Evolutionary conservation across 2,329 filamentous ascomycete genomes (phyloP).

Genomic region (Phyllosticta citrichinensis): DNA sequence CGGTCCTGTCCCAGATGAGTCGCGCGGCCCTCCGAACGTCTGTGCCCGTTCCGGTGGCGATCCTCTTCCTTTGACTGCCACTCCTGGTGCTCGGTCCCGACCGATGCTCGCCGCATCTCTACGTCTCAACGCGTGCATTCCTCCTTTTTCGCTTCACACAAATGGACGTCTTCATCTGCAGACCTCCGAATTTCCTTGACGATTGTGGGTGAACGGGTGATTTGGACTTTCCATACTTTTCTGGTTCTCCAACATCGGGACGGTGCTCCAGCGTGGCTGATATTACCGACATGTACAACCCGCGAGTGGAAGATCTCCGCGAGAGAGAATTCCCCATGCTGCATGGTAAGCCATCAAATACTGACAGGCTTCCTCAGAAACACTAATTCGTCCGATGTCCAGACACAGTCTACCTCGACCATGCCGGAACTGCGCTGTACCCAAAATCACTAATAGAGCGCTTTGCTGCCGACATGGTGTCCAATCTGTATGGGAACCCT

Average conservation of each 20-base stretch:
- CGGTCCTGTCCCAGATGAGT: neutral
- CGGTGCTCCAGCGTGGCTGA: constrained; percentile 13
- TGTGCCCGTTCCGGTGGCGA: neutral
- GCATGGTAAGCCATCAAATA: constrained; percentile 39
- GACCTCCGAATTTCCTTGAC: neutral
- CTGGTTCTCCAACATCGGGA: neutral
- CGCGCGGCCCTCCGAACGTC: neutral
- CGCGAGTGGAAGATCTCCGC: constrained; percentile 48
- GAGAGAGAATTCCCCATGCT: constrained; percentile 60
- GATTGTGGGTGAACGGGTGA: constrained; percentile 4
- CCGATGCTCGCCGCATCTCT: neutral
- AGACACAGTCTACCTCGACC: constrained; percentile 79
- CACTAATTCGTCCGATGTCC: constrained; percentile 9
- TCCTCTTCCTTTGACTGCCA: neutral
- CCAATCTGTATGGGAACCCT: constrained; percentile 78
- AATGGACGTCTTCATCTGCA: neutral
- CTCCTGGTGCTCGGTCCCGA: neutral
- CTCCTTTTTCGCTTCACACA: neutral
- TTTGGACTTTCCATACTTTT: neutral
- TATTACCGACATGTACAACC: constrained; percentile 41
- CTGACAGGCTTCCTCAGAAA: neutral
- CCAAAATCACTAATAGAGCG: constrained; percentile 69
- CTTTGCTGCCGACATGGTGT: constrained; percentile 70
- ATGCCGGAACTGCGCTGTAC: constrained; percentile 85
- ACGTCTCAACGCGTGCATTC: neutral